These are phyloP conservation scores for Zygotorulaspora mrakii DNA, from an alignment of 1,139 yeast genomes.

Conservation along the genomic window DNA sequence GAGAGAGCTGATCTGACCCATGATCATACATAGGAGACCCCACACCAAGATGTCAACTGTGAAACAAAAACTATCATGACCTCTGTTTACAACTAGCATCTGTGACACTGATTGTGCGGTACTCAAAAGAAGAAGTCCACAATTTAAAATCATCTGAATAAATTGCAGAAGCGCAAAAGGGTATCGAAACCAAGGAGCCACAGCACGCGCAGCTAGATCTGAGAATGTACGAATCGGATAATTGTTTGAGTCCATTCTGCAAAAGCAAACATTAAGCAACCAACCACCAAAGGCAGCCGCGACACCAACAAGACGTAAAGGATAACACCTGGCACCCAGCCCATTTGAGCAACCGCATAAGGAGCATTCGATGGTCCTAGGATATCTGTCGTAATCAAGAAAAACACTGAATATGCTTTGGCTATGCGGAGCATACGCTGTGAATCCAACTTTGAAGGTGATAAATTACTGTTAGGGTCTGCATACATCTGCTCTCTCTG, in stretches of 20 bases:
- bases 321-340: conserved; percentile 44
- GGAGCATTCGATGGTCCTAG: conserved; percentile 47
- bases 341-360: conserved; percentile 43
- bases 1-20: conserved; percentile 43
- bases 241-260: conserved; percentile 40
- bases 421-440: conserved; percentile 16
- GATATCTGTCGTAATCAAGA: conserved; percentile 46
- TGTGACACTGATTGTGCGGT: conserved; percentile 45
- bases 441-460: conserved; percentile 15
- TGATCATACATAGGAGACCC: conserved; percentile 43
- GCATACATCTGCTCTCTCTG: conserved; percentile 16
- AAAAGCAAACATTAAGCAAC: conserved; percentile 35
- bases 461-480: conserved; percentile 15
- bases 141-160: conserved; percentile 43
- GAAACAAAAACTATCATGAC: conserved; percentile 40
- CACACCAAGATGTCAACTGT: conserved; percentile 42
- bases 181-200: conserved; percentile 24
- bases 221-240: conserved; percentile 44
- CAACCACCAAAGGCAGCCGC: conserved; percentile 43
- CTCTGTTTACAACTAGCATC: conserved; percentile 29
- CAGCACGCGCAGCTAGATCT: conserved; percentile 42
- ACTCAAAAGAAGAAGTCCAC: conserved; percentile 41
- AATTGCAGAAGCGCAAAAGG: conserved; percentile 36
- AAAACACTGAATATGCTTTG: conserved; percentile 40
- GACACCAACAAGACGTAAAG: conserved; percentile 40